phyloP scores from a whole-genome alignment of 805 yeast genomes.

The Metschnikowia picachoensis region DNA sequence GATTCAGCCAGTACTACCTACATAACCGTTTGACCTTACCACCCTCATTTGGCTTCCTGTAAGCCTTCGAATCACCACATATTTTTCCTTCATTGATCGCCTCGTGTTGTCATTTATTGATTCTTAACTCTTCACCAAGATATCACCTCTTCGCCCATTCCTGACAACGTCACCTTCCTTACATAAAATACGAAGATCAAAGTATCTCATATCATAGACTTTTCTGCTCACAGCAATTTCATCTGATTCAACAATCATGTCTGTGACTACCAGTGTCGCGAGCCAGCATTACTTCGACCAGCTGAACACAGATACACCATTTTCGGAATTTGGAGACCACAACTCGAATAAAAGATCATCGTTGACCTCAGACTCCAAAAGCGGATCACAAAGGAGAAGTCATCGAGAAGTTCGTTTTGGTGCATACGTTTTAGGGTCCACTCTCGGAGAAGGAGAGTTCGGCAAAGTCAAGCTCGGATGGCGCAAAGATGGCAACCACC shows the following conservation, averaged over 20 bases:
- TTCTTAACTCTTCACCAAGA: no score
- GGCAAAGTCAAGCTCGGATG: constrained; percentile 97
- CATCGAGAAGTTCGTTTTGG: constrained; percentile 82
- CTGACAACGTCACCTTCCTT: no score
- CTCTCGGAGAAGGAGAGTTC: constrained; percentile 96
- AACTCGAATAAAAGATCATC: constrained; percentile 2
- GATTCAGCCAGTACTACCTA: no score
- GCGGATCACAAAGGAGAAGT: not conserved
- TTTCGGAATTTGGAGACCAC: constrained; percentile 7
- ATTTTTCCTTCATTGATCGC: no score
- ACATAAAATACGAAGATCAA: no score
- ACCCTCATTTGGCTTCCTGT: no score
- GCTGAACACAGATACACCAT: constrained; percentile 5
- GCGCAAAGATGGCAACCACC: constrained; percentile 77
- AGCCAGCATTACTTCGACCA: constrained; percentile 9
- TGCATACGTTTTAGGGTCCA: constrained; percentile 83
- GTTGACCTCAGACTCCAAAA: constrained; percentile 1
- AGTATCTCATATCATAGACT: not conserved
- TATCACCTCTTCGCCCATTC: no score
- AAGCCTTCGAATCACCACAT: no score
- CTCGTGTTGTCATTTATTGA: no score
- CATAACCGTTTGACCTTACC: no score
- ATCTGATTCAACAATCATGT: not conserved
- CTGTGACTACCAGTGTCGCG: constrained; percentile 7
- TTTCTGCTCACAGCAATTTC: not conserved